These are phyloP conservation scores for Aureobasidium sp. DNA, from an alignment of 2,329 filamentous ascomycete species.

Conservation along the genomic window DNA sequence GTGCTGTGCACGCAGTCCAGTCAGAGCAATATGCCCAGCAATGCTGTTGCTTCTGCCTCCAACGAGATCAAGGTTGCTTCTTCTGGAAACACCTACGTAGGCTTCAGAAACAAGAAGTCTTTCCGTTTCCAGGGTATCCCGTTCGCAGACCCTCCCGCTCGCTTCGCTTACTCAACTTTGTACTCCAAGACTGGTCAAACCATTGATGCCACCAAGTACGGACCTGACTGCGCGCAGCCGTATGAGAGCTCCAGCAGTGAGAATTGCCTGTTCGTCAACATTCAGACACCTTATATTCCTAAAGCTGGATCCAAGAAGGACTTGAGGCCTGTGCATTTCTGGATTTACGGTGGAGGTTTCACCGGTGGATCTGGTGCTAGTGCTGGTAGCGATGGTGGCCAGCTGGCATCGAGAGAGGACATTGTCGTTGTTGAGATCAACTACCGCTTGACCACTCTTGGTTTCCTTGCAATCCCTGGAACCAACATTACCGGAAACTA, in stretches of 20 bases:
- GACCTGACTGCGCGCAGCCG: constrained; percentile 35
- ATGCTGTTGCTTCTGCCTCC: constrained; percentile 25
- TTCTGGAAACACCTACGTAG: constrained; percentile 38
- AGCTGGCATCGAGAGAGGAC: constrained; percentile 50
- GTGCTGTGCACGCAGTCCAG: constrained; percentile 45
- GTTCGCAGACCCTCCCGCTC: constrained; percentile 33
- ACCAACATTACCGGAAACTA: constrained; percentile 48
- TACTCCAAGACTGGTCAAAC: constrained; percentile 38
- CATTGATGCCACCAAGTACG: constrained; percentile 39
- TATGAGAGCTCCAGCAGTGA: constrained; percentile 26
- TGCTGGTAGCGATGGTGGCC: constrained; percentile 41
- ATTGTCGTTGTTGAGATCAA: constrained; percentile 48
- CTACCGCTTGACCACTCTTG: constrained; percentile 50
- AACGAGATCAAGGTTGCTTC: constrained; percentile 35
- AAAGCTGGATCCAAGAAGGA: constrained; percentile 30
- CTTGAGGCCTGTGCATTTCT: constrained; percentile 42
- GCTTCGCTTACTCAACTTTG: constrained; percentile 39
- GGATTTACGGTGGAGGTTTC: constrained; percentile 51
- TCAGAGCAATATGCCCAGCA: constrained; percentile 24
- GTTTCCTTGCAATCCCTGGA: constrained; percentile 49
- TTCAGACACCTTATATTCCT: constrained; percentile 38
- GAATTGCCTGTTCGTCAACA: constrained; percentile 43
- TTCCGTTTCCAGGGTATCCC: constrained; percentile 42
- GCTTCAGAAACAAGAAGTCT: constrained; percentile 46
- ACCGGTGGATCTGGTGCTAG: constrained; percentile 36